phyloP scores from a whole-genome alignment of 1,284 basidiomycete genomes.

The Mycosarcoma maydis region DNA sequence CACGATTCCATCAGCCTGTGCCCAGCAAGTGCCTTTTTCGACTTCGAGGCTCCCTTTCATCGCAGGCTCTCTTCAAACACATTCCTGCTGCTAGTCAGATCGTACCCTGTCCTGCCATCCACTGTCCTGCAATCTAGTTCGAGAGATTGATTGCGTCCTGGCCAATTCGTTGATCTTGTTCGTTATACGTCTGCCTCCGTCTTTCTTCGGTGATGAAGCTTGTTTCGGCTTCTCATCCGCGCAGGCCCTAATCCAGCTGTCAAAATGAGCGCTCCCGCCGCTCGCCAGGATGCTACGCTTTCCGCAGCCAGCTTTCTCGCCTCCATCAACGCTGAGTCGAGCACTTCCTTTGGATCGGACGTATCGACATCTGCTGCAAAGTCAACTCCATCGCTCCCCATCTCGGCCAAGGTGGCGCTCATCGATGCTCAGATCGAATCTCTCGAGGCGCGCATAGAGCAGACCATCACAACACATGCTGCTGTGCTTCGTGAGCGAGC shows the following conservation, averaged over 20 bases:
- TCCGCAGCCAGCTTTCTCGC: conserved; percentile 41
- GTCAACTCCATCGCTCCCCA: conserved; percentile 32
- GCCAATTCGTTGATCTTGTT: too few species aligned
- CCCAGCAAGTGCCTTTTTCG: background rate
- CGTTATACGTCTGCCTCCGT: conserved; percentile 1
- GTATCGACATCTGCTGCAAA: conserved; percentile 10
- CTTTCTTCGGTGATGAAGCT: conserved; percentile 13
- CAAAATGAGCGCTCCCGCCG: conserved; percentile 21
- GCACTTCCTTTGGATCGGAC: conserved; percentile 17
- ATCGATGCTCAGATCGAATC: conserved; percentile 50
- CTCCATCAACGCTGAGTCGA: conserved; percentile 41
- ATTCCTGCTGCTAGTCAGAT: background rate
- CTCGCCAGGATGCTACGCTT: conserved; percentile 16
- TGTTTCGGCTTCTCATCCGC: background rate
- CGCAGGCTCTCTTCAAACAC: background rate
- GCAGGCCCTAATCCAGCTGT: background rate
- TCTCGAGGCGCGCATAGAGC: conserved; percentile 24
- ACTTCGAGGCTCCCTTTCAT: background rate
- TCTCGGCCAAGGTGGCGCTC: conserved; percentile 45
- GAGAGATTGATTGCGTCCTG: too few species aligned
- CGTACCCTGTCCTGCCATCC: background rate
- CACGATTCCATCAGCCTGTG: too few species aligned
- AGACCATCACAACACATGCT: conserved; percentile 22
- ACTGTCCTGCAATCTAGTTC: too few species aligned
- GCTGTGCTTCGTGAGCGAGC: conserved; percentile 30